These are phyloP conservation scores for Diaporthe vaccinii DNA, from an alignment of 2,329 filamentous ascomycete species.

Conservation along the genomic window DNA sequence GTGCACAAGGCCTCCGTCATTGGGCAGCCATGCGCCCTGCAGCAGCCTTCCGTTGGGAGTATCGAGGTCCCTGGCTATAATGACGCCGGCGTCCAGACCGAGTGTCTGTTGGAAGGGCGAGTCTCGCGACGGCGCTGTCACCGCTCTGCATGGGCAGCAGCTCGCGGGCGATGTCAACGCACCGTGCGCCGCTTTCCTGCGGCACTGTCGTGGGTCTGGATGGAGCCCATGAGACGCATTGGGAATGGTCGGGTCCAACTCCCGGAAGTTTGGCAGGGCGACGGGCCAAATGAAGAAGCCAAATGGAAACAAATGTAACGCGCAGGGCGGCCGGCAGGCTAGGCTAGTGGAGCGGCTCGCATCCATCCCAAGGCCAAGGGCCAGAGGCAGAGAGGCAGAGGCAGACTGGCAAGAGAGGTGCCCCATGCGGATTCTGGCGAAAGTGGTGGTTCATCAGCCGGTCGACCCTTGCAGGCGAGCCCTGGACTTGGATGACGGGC, in stretches of 20 bases:
- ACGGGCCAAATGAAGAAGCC: constrained; percentile 15
- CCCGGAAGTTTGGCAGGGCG: constrained; percentile 10
- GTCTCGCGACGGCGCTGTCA: constrained; percentile 25
- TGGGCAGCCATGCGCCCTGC: constrained; percentile 37
- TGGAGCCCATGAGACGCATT: constrained; percentile 28
- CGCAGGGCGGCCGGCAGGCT: constrained; percentile 30
- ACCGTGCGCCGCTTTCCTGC: constrained; percentile 30
- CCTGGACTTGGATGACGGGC: constrained; percentile 53
- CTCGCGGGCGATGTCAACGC: constrained; percentile 32
- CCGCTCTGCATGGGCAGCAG: constrained; percentile 21
- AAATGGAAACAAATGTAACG: constrained; percentile 23
- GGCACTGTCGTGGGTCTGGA: constrained; percentile 38
- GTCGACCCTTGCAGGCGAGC: constrained; percentile 55
- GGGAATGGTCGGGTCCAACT: constrained; percentile 21
- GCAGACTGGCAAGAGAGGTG: background rate
- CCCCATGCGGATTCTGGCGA: constrained; percentile 35
- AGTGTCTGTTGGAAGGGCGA: constrained; percentile 19
- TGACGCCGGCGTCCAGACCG: constrained; percentile 9
- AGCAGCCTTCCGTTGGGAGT: constrained; percentile 37
- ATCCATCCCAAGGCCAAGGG: constrained; percentile 13
- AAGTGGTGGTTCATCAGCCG: constrained; percentile 40
- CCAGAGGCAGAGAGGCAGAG: background rate
- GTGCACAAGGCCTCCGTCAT: constrained; percentile 19
- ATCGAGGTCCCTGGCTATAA: constrained; percentile 35
- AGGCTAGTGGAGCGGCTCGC: constrained; percentile 36